Evolutionary conservation across 164 flowering plant species (phyloP).

Genomic region (Brasenia schreberi): DNA sequence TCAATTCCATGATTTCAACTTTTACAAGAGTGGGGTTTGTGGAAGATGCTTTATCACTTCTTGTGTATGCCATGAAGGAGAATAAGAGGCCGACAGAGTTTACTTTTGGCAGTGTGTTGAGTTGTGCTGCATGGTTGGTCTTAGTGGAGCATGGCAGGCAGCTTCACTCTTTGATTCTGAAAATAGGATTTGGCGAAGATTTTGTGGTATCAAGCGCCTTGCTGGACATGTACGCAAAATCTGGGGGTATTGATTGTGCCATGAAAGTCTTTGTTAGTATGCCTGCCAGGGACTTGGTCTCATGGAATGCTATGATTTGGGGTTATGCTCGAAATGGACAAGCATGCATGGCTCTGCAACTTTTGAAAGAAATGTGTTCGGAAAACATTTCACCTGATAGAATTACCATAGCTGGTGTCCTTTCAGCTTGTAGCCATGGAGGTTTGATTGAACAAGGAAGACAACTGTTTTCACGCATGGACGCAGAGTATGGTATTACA

Average conservation of each 20-base stretch:
- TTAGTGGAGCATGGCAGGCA: conserved; percentile 34
- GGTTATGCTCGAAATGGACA: conserved; percentile 40
- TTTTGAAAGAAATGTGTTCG: conserved; percentile 24
- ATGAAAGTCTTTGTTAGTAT: conserved; percentile 23
- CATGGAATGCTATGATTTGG: conserved; percentile 52
- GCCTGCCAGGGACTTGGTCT: conserved; percentile 34
- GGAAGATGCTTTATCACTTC: conserved; percentile 29
- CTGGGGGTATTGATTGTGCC: conserved; percentile 30
- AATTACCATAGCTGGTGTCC: conserved; percentile 34
- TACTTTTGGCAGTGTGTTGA: conserved; percentile 35
- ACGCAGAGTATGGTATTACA: conserved; percentile 26
- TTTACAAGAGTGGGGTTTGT: conserved; percentile 27
- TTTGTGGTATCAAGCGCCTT: conserved; percentile 42
- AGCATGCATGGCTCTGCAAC: conserved; percentile 19
- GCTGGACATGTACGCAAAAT: conserved; percentile 39
- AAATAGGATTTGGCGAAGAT: conserved; percentile 35
- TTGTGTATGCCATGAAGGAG: conserved; percentile 25
- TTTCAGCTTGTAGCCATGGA: conserved; percentile 42
- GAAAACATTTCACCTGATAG: conserved; percentile 25
- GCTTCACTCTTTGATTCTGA: conserved; percentile 39
- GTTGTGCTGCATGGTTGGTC: conserved; percentile 17
- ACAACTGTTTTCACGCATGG: conserved; percentile 34
- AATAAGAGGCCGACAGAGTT: conserved; percentile 34
- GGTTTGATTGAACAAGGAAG: conserved; percentile 31
- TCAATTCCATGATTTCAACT: conserved; percentile 50